Evolutionary conservation across 2,329 filamentous ascomycete species (phyloP), one percentile per base, ranked within the genome.

Genomic region (Exophiala bonariae): DNA sequence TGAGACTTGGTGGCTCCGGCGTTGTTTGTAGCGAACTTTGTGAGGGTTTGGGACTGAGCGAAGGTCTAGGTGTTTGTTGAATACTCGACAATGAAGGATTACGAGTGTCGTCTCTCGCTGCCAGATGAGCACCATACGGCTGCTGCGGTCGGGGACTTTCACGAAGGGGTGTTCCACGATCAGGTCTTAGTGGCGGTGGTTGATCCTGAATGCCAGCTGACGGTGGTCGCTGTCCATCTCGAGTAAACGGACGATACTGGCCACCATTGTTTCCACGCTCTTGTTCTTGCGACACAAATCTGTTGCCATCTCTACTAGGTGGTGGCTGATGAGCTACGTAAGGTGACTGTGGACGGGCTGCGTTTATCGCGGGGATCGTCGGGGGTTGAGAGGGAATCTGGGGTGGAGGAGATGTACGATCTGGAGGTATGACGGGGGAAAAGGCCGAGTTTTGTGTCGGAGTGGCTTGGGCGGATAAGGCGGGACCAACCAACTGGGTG

Each of bases 401-500:
- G 22, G 43, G 19, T 18, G 51, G 44, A 37, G 48, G 48, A 38
- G 52, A 42, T 23, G 40, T 31, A 13, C 44, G 49, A n/a, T 47
- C 49, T 22, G 41, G 36, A n/a, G 57, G 35, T 61, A 62, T 44
- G 57, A 50, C 16, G 50, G 57, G 33, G 55, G 51, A 40, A 59
- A 51, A 23, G 49, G 57, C 40, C 54, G 55, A 31, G 47, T 50
- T 42, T 17, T 57, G 61, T 13, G 62, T 45, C 20, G 49, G 53
- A 40, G 49, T 46, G 23, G 30, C 42, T 26, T 51, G 52, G 16
- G 38, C 18, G 9, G 46, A 33, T 20, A 39, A 46, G 7, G 22
- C 31, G 39, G 76, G 73, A 34, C 86, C 87, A 26, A 86, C 73
- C 36, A 97, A 80, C 58, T 85, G 78, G 41, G 92, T 88, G 50